Evolutionary conservation across 495 filamentous ascomycete species (phyloP).

Genomic region (Daldinia decipiens): DNA sequence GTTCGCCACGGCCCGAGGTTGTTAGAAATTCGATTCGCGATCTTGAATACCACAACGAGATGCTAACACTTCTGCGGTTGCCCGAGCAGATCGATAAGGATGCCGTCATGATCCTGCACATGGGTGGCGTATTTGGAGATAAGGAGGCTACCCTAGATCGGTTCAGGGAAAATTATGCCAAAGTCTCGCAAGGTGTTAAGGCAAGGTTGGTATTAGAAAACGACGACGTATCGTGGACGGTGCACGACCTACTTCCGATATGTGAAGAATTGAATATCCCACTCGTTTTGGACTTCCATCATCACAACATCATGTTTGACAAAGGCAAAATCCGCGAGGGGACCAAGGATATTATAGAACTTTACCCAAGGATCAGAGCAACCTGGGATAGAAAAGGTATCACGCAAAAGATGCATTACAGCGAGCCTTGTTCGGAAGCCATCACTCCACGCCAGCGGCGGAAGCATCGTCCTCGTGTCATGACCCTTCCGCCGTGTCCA

Average conservation of each 20-base stretch:
- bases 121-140: slow-evolving; percentile 92
- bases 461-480: slow-evolving; percentile 84
- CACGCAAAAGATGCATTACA: slow-evolving; percentile 96
- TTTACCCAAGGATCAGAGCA: slow-evolving; percentile 70
- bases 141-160: slow-evolving; percentile 83
- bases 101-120: slow-evolving; percentile 94
- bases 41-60: slow-evolving; percentile 88
- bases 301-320: slow-evolving; percentile 95
- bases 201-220: slow-evolving; percentile 90
- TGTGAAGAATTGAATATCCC: slow-evolving; percentile 96
- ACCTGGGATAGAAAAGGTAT: slow-evolving; percentile 91
- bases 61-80: slow-evolving; percentile 80
- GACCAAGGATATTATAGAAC: slow-evolving; percentile 79
- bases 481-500: slow-evolving; percentile 81
- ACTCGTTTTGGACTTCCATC: slow-evolving; percentile 91
- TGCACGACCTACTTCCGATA: slow-evolving; percentile 89
- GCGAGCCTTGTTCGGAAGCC: slow-evolving; percentile 77
- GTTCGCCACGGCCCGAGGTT: slow-evolving; percentile 78
- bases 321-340: slow-evolving; percentile 77
- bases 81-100: slow-evolving; percentile 85
- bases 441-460: slow-evolving; percentile 79
- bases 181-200: slow-evolving; percentile 73
- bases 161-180: slow-evolving; percentile 81
- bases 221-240: slow-evolving; percentile 88
- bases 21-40: slow-evolving; percentile 80